Evolutionary conservation across 1,139 yeast genomes (phyloP).

Genomic region (Ashbya aceris): DNA sequence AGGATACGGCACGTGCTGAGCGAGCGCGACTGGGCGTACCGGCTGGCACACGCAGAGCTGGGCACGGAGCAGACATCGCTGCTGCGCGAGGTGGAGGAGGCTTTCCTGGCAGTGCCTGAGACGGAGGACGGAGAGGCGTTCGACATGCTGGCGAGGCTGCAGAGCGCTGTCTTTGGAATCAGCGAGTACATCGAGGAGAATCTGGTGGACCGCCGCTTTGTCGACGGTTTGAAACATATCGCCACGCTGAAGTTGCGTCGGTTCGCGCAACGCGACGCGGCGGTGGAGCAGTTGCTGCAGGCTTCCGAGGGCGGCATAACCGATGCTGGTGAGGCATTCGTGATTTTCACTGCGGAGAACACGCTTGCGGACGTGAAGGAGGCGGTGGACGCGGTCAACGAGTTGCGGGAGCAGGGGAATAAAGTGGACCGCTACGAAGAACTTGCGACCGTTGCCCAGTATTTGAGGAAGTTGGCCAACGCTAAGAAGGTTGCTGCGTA

Average conservation of each 20-base stretch:
- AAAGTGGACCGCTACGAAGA: conserved; percentile 29
- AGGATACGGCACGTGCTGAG: conserved; percentile 78
- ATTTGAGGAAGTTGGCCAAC: conserved; percentile 19
- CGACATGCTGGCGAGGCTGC: conserved; percentile 67
- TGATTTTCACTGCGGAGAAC: conserved; percentile 40
- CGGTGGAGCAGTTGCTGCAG: conserved; percentile 16
- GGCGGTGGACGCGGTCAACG: conserved; percentile 45
- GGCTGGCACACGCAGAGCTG: conserved; percentile 46
- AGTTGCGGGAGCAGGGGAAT: conserved; percentile 28
- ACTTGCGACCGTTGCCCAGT: conserved; percentile 28
- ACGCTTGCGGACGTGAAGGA: conserved; percentile 38
- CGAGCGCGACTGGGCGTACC: conserved; percentile 72
- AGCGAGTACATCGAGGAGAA: conserved; percentile 42
- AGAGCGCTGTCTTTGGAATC: conserved; percentile 74
- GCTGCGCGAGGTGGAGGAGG: conserved; percentile 46
- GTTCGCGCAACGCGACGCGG: conserved; percentile 30
- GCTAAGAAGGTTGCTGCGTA: conserved; percentile 5
- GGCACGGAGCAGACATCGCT: conserved; percentile 38
- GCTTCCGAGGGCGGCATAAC: conserved; percentile 19
- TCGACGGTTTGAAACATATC: conserved; percentile 57
- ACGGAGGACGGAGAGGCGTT: conserved; percentile 52
- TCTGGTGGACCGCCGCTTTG: conserved; percentile 50
- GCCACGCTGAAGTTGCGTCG: conserved; percentile 57
- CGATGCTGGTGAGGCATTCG: conserved; percentile 45
- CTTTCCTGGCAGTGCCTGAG: conserved; percentile 49